phyloP scores from a whole-genome alignment of 179 eudicot genomes.

The Heliamphora pulchella region DNA sequence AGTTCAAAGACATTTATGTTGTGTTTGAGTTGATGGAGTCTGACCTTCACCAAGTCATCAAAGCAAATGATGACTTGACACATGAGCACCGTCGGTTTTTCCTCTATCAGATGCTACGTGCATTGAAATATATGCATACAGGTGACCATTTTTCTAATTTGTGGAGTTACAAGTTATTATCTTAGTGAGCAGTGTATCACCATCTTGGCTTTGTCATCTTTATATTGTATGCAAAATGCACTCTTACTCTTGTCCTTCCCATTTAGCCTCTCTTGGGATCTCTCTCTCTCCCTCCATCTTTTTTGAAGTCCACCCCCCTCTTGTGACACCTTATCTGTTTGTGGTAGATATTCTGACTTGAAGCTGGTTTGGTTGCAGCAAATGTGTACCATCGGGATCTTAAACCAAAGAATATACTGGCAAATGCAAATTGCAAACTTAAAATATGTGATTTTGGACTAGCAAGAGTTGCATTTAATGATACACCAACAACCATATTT shows the following conservation, averaged over 20 bases:
- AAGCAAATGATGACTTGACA: constrained; percentile 49
- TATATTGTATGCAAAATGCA: not conserved
- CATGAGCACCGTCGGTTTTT: constrained; percentile 49
- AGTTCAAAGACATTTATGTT: constrained; percentile 55
- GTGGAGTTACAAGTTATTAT: not conserved
- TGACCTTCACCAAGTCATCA: constrained; percentile 52
- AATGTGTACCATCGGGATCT: constrained; percentile 92
- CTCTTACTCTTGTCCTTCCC: not conserved
- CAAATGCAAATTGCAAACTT: constrained; percentile 88
- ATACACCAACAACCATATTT: constrained; percentile 67
- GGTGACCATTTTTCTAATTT: constrained; percentile 31
- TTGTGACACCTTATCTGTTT: not conserved
- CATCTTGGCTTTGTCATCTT: not conserved
- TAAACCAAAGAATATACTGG: constrained; percentile 87
- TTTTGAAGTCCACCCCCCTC: no score
- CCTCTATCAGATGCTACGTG: constrained; percentile 52
- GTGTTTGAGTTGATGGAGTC: constrained; percentile 63
- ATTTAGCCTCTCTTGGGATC: not conserved
- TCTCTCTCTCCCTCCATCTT: not conserved
- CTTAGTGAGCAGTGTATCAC: not conserved
- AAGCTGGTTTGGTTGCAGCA: constrained; percentile 48
- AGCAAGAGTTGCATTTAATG: constrained; percentile 90
- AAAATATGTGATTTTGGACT: constrained; percentile 92
- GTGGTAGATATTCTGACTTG: constrained; percentile 14
- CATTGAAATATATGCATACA: constrained; percentile 88